Conservation (phyloP, 2,329 filamentous ascomycete genomes). For the Trichoderma koningii region DNA sequence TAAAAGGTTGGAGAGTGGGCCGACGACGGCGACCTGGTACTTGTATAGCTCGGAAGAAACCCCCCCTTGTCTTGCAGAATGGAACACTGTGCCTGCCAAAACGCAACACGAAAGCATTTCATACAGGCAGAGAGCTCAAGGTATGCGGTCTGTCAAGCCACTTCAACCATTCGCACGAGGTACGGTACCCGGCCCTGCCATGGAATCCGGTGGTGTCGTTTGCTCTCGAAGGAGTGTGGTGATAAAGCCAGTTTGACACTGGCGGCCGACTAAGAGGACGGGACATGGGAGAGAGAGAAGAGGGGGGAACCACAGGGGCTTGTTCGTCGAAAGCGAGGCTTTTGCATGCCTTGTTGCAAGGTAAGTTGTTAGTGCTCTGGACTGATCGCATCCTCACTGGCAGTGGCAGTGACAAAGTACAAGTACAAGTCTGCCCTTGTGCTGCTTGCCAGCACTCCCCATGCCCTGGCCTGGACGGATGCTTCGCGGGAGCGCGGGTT, state of each 20-base stretch:
- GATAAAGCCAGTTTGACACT: conserved; percentile 20
- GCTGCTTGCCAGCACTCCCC: neutral
- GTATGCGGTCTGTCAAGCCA: conserved; percentile 1
- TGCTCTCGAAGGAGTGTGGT: conserved; percentile 15
- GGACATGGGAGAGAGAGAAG: conserved; percentile 19
- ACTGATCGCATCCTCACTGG: conserved; percentile 16
- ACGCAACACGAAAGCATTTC: neutral
- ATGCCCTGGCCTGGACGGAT: neutral
- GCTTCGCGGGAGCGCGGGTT: conserved; percentile 25
- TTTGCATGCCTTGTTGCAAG: conserved; percentile 2
- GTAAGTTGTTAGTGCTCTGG: neutral
- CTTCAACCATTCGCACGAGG: conserved; percentile 8
- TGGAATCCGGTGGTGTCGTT: conserved; percentile 14
- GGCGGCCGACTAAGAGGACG: conserved; percentile 10
- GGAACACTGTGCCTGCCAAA: neutral
- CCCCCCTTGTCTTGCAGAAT: neutral
- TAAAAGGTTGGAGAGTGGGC: conserved; percentile 8
- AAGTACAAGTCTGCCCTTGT: neutral
- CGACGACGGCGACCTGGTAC: neutral
- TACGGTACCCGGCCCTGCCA: conserved; percentile 1
- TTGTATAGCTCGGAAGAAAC: neutral
- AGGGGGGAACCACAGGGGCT: conserved; percentile 2
- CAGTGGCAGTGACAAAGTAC: conserved; percentile 2
- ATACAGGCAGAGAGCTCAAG: conserved; percentile 2
- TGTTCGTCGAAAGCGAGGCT: conserved; percentile 11